A percentile compares a stretch with the other conserved stretches of the same genome.
Conservation (phyloP, 225 moss, liverwort and hornwort species). For the Bryoerythrophyllum caledonicum region DNA sequence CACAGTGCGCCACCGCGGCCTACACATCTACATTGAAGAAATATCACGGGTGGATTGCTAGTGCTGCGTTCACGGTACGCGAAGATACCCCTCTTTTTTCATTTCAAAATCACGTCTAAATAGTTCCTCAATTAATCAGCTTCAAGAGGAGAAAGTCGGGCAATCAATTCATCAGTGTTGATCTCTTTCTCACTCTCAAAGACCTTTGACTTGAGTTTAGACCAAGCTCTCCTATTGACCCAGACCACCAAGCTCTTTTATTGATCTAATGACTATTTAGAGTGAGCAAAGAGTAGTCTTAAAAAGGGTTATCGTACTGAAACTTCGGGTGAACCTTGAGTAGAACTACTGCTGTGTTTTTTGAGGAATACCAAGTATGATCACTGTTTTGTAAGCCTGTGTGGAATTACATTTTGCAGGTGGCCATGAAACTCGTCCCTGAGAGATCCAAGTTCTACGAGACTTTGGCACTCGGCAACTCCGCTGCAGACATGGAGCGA, state of each 20-base stretch:
- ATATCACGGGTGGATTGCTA: constrained; percentile 97
- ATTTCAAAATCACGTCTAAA: no score
- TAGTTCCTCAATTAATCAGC: no score
- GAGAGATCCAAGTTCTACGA: constrained; percentile 83
- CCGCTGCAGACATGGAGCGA: constrained; percentile 73
- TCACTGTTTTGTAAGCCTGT: neutral
- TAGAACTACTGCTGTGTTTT: neutral
- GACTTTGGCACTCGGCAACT: constrained; percentile 71
- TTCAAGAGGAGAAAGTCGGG: no score
- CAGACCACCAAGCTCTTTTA: no score
- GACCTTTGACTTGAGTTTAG: no score
- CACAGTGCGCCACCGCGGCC: constrained; percentile 83
- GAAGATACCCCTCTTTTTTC: no score
- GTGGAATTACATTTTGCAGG: constrained; percentile 42
- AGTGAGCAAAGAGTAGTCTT: no score
- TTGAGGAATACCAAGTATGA: neutral
- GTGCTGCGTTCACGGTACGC: constrained; percentile 84
- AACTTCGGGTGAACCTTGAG: neutral
- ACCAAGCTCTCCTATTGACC: no score
- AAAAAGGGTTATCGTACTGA: no score
- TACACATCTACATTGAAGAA: constrained; percentile 79
- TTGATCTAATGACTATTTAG: no score
- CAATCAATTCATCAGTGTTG: no score
- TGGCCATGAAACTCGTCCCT: constrained; percentile 88
- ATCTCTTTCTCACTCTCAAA: no score